These are phyloP conservation scores for Boletus rufocinnamomeus DNA, from an alignment of 768 basidiomycete genomes.

Conservation along the genomic window DNA sequence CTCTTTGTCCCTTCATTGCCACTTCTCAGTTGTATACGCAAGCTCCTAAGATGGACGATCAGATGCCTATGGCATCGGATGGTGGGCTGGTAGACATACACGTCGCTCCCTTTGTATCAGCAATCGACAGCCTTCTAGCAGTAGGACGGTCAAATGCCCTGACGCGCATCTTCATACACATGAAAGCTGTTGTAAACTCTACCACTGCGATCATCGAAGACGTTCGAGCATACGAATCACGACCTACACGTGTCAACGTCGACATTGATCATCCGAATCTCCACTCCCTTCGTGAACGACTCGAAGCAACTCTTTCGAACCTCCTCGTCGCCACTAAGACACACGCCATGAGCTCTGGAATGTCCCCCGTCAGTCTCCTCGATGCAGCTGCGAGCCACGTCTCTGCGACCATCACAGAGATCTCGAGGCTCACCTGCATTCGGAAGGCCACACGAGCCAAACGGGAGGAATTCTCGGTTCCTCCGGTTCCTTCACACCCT, in stretches of 20 bases:
- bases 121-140: slow-evolving; percentile 83
- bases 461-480: slow-evolving; percentile 61
- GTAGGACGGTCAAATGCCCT: slow-evolving; percentile 87
- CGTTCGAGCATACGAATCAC: slow-evolving; percentile 74
- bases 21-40: slow-evolving; percentile 91
- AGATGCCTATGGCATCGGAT: slow-evolving; percentile 81
- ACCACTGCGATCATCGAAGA: slow-evolving; percentile 88
- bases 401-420: slow-evolving; percentile 82
- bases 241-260: slow-evolving; percentile 57
- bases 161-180: slow-evolving; percentile 84
- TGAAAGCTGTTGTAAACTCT: slow-evolving; percentile 91
- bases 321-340: slow-evolving; percentile 87
- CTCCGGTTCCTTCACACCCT: slow-evolving; percentile 31
- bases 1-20: slow-evolving; percentile 46
- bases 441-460: slow-evolving; percentile 73
- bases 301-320: slow-evolving; percentile 85
- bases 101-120: slow-evolving; percentile 88
- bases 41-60: slow-evolving; percentile 79
- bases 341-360: slow-evolving; percentile 88
- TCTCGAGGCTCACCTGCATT: slow-evolving; percentile 78
- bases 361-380: slow-evolving; percentile 91
- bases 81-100: slow-evolving; percentile 91
- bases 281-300: slow-evolving; percentile 66
- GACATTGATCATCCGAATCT: slow-evolving; percentile 71
- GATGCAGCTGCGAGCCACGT: slow-evolving; percentile 98